Percentiles rank a stretch among this genome's conserved stretches.
Evolutionary conservation across 2,329 filamentous ascomycete genomes (phyloP).

Genomic region (Plectosphaerella plurivora): DNA sequence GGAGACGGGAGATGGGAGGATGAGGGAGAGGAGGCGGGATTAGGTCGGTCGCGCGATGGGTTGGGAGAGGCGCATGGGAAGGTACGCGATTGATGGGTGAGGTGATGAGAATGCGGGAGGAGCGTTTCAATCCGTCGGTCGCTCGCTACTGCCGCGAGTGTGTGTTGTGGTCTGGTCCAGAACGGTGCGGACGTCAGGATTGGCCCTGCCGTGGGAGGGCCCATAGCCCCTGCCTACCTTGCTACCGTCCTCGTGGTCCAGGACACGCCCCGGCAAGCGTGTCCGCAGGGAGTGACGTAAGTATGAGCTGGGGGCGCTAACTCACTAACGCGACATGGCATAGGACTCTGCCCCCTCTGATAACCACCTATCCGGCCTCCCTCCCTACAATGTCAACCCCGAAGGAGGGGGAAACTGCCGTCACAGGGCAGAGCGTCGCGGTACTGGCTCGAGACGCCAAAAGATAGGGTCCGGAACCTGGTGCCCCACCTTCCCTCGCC

Average conservation of each 20-base stretch:
- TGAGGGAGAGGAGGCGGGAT: not conserved
- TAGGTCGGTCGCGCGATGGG: conserved; percentile 1
- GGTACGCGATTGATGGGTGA: conserved; percentile 7
- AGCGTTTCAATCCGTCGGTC: conserved; percentile 5
- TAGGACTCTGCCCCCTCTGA: not conserved
- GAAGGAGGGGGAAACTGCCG: too few relatives aligned
- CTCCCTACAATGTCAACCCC: not conserved
- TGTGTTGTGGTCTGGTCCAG: not conserved
- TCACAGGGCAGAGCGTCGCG: not conserved
- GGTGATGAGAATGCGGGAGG: conserved; percentile 6
- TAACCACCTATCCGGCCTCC: not conserved
- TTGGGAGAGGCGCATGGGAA: conserved; percentile 1
- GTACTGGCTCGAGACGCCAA: not conserved
- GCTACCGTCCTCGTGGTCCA: not conserved
- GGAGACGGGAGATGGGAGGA: not conserved
- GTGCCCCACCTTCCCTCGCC: not conserved
- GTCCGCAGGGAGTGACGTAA: not conserved
- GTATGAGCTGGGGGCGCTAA: not conserved
- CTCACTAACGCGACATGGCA: not conserved
- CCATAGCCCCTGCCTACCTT: not conserved
- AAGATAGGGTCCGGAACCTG: not conserved
- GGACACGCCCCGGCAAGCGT: not conserved
- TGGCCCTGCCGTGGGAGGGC: not conserved
- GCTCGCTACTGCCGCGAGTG: not conserved
- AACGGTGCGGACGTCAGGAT: not conserved